Conservation (phyloP, 2,329 filamentous ascomycete genomes). For the Acrocalymma vagum region DNA sequence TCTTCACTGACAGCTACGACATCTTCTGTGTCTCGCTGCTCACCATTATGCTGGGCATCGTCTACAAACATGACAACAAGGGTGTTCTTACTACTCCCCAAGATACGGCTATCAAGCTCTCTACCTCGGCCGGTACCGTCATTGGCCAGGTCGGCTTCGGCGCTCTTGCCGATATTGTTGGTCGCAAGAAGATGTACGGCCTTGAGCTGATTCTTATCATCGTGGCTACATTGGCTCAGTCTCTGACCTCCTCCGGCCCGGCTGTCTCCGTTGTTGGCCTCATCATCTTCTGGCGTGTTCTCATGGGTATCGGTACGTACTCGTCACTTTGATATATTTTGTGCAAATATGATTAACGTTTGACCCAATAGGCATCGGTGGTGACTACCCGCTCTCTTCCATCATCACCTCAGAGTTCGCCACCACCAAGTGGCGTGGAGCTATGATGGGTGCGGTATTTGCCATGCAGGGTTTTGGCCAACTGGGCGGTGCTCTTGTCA, state of each 20-base stretch:
- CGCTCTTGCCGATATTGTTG: constrained; percentile 72
- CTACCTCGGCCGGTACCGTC: constrained; percentile 84
- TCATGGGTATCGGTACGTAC: constrained; percentile 49
- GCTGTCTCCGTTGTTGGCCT: constrained; percentile 47
- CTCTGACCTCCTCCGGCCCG: constrained; percentile 42
- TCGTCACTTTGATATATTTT: constrained; percentile 45
- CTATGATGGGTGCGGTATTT: constrained; percentile 55
- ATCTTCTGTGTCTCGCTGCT: constrained; percentile 61
- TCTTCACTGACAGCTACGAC: constrained; percentile 85
- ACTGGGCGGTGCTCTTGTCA: constrained; percentile 46
- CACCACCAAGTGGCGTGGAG: constrained; percentile 50
- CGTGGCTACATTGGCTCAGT: constrained; percentile 47
- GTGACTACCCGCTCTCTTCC: constrained; percentile 83
- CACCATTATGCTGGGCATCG: constrained; percentile 77
- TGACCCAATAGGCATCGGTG: constrained; percentile 55
- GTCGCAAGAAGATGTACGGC: constrained; percentile 86
- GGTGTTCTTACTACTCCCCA: constrained; percentile 67
- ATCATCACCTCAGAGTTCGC: constrained; percentile 75
- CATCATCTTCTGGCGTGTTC: constrained; percentile 51
- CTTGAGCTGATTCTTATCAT: constrained; percentile 51
- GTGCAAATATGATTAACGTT: not conserved
- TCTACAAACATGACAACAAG: constrained; percentile 69
- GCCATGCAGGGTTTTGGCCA: constrained; percentile 55
- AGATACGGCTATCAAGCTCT: constrained; percentile 87
- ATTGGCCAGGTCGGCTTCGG: constrained; percentile 80